phyloP scores from a whole-genome alignment of 495 filamentous ascomycete genomes.

The Entonaema liquescens region DNA sequence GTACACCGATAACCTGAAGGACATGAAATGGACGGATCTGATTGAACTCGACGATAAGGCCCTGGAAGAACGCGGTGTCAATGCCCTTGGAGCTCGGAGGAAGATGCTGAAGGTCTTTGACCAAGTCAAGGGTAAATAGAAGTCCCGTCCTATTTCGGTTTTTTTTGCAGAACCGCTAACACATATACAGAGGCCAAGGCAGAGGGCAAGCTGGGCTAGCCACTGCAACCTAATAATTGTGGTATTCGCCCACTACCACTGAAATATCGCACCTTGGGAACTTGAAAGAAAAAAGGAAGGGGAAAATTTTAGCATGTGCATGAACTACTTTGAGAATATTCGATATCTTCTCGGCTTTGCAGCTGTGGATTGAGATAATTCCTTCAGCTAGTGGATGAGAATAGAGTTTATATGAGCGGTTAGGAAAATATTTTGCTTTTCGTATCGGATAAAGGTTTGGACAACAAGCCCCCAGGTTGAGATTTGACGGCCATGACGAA shows the following conservation, averaged over 20 bases:
- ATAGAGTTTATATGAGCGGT: conserved; percentile 7
- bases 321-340: conserved; percentile 4
- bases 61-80: conserved; percentile 91
- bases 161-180: conserved; percentile 38
- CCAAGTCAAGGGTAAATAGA: conserved; percentile 77
- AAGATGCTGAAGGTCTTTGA: conserved; percentile 99
- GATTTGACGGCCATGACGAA: conserved; percentile 10
- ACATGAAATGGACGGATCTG: conserved; percentile 95
- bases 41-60: conserved; percentile 92
- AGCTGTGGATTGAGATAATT: conserved; percentile 1
- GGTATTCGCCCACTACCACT: conserved; percentile 12
- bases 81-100: conserved; percentile 90
- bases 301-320: not conserved
- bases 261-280: conserved; percentile 15
- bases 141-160: not conserved
- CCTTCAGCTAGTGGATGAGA: not conserved
- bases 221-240: conserved; percentile 36
- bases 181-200: conserved; percentile 60
- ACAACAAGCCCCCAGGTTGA: conserved; percentile 5
- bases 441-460: conserved; percentile 18
- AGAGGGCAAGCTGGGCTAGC: conserved; percentile 67
- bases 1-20: conserved; percentile 98
- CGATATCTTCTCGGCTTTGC: not conserved
- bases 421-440: conserved; percentile 13
- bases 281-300: not conserved